Evolutionary conservation across 257 asterid species (phyloP), one percentile per base, ranked within the genome.

Genomic region (Solanum lignicaule): DNA sequence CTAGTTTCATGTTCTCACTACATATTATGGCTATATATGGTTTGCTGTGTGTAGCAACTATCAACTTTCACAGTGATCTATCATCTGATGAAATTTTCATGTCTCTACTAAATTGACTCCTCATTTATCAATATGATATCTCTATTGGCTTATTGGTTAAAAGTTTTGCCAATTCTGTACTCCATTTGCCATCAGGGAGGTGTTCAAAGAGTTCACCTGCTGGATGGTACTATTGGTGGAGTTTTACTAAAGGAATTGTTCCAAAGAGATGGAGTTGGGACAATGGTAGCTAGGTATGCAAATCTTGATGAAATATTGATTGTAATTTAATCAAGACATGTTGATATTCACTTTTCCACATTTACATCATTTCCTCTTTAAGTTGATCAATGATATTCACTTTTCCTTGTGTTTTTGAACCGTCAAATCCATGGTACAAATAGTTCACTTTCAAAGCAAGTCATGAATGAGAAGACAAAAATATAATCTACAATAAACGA

Each of bases 211-310:
- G 99, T 97, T 87, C 99, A 97, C 92, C 91, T 97, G 83, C 90
- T 97, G 92, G 98, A 97, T 94, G 99, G 99, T 69, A 97, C 96
- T 62, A 90, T 94, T 83, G 96, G 94, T 88, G 99, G 99, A 88
- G 98, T 97, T 87, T 87, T 97, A 90, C 91, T 97, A 86, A 94
- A 94, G 91, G 99, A 96, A 85, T 87, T 96, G 92, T 96, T 95
- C 92, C 98, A 94, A 90, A 95, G 99, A 93, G 98, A 93, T 65
- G 98, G 99, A 87, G 98, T 95, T 9, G 99, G 99, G 82, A 97
- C 99, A 8, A 97, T 97, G 99, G 98, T 97, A 60, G 96, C 99
- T 72, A 97, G 99, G 99, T 97, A 94, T 83, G 92, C 84, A 84
- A 69, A 89, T 39, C 66, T 88, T 75, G 32, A 86, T 46, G 85